Evolutionary conservation across 1,284 basidiomycete species (phyloP).

Genomic region (Ustilago tritici): DNA sequence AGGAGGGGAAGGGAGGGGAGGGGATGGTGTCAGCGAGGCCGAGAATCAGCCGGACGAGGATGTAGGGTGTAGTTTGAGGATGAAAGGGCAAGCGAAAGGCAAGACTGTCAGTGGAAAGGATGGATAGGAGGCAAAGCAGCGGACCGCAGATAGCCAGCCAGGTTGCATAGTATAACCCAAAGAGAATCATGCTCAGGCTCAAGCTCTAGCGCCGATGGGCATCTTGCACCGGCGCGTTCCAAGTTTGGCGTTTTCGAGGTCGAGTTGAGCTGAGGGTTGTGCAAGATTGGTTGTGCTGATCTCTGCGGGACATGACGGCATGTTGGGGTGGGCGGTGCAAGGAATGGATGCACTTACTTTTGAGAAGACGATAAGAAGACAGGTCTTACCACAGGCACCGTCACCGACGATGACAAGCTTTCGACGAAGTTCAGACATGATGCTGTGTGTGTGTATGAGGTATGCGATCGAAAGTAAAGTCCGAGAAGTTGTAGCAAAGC

Average conservation of each 20-base stretch:
- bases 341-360: constrained; percentile 71
- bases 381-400: constrained; percentile 82
- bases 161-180: background rate
- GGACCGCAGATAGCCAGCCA: background rate
- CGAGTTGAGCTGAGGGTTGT: background rate
- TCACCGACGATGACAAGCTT: constrained; percentile 69
- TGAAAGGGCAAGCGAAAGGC: background rate
- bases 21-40: no score
- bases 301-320: background rate
- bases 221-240: no score
- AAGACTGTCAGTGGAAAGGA: background rate
- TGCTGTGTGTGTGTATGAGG: constrained; percentile 10
- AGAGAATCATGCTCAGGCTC: background rate
- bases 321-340: background rate
- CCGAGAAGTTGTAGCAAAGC: background rate
- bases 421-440: constrained; percentile 65
- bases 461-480: constrained; percentile 3
- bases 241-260: background rate
- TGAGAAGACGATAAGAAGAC: constrained; percentile 84
- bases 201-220: background rate
- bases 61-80: background rate
- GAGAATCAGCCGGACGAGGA: background rate
- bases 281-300: background rate
- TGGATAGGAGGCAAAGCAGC: background rate
- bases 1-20: background rate